phyloP scores from a whole-genome alignment of 2,329 filamentous ascomycete genomes.

The Colletotrichum tabaci region DNA sequence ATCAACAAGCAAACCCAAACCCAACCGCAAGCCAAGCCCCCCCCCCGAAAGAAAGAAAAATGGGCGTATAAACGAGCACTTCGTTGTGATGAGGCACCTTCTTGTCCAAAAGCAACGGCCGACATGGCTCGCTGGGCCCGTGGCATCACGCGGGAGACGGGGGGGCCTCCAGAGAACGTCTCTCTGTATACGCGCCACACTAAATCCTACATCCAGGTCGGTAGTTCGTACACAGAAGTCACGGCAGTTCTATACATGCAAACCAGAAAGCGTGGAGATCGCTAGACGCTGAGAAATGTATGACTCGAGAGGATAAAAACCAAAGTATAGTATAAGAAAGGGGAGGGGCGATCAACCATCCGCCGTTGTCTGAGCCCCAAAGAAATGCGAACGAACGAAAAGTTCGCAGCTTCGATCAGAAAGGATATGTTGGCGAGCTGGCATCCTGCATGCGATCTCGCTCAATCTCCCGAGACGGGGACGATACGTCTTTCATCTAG shows the following conservation, averaged over 20 bases:
- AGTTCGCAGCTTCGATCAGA: not conserved
- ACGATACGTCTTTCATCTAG: slow-evolving; percentile 35
- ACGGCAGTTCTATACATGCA: not conserved
- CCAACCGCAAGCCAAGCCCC: too few relatives aligned
- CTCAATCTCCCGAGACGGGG: slow-evolving; percentile 40
- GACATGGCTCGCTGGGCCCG: not conserved
- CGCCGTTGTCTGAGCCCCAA: not conserved
- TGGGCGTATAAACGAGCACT: not conserved
- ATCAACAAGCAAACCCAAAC: not conserved
- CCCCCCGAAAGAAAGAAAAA: too few relatives aligned
- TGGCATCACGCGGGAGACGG: not conserved
- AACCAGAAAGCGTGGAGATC: not conserved
- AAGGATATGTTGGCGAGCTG: not conserved
- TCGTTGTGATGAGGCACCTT: not conserved
- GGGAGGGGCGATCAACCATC: not conserved
- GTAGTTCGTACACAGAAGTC: not conserved
- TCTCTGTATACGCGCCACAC: slow-evolving; percentile 1
- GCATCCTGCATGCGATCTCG: slow-evolving; percentile 26
- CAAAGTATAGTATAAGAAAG: not conserved
- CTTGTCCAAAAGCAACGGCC: too few relatives aligned
- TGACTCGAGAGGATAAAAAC: not conserved
- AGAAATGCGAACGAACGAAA: not conserved
- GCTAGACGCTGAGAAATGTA: slow-evolving; percentile 11
- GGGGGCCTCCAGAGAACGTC: slow-evolving; percentile 20
- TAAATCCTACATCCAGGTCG: not conserved